Evolutionary conservation across 1,284 basidiomycete species (phyloP), one percentile per base, ranked within the genome.

Genomic region (Laetiporus sulphureus): DNA sequence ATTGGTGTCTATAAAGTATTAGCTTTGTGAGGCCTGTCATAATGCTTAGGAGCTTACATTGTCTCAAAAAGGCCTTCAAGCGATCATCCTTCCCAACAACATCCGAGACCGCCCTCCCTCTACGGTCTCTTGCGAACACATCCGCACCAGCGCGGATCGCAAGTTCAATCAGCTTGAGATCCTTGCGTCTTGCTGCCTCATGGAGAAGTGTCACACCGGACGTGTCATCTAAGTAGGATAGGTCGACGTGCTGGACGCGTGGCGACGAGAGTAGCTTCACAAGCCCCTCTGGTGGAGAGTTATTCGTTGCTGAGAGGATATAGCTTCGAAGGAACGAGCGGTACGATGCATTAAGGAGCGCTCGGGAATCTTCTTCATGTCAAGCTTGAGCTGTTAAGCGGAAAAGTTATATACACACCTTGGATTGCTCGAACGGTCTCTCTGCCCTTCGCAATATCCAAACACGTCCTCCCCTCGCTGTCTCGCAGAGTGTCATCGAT

Each of bases 71-170:
- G 1, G 83, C 85, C 48, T 82, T 77, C 45, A 95, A 85, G 25
- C 83, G 74, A 54, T 95, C 91, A 50, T 92, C 82, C 58, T 82
- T 84, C 13, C 74, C 79, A 37, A 61, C 64, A 22, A 69, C 74
- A 56, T 96, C 91, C 38, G 81, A 72, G 0, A 89, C 81, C 46
- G 83, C 73, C 56, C 82, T 82, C 7, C 93, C 91, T 40, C 69
- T 73, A 24, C 80, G 72, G 62, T 98, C 90, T 5, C 92, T 73
- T 1, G 87, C 84, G 53, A 95, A 94, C 1, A 96, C 87, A 58
- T 96, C 92, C 0, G 90, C 92, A 1, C 93, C 93, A 10, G 83
- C 83, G 38, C 84, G 77, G 1, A 94, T 80, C 1, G 83, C 84
- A 10, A 91, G 71, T 59, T 96, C 90, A 25, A 97, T 82, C 15